Percentiles rank a stretch among this genome's conserved stretches.
Evolutionary conservation across 2,329 filamentous ascomycete species (phyloP).

Genomic region (Beauveria bassiana): DNA sequence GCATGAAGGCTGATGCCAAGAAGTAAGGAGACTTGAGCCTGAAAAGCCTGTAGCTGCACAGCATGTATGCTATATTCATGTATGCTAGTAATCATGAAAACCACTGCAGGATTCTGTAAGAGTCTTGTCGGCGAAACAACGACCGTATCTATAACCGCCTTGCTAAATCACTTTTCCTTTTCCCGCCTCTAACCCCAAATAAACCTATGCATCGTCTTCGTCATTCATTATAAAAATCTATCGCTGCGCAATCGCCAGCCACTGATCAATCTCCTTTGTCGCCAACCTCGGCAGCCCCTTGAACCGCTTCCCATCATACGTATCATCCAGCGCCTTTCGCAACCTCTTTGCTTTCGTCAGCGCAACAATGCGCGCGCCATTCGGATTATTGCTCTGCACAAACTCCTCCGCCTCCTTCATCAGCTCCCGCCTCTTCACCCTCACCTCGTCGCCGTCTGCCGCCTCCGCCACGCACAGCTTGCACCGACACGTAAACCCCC

Average conservation of each 20-base stretch:
- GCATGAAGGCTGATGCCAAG: slow-evolving; percentile 61
- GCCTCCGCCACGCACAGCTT: slow-evolving; percentile 26
- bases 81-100: neutral
- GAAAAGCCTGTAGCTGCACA: too few species aligned
- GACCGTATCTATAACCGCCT: neutral
- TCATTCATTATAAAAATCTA: neutral
- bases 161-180: neutral
- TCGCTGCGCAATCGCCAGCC: slow-evolving; percentile 17
- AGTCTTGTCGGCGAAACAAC: too few species aligned
- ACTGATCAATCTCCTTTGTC: slow-evolving; percentile 19
- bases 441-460: slow-evolving; percentile 14
- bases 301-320: slow-evolving; percentile 21
- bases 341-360: slow-evolving; percentile 20
- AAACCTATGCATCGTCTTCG: neutral
- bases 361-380: slow-evolving; percentile 14
- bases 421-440: slow-evolving; percentile 16
- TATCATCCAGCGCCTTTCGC: slow-evolving; percentile 17
- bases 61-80: neutral
- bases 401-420: slow-evolving; percentile 18
- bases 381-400: slow-evolving; percentile 5
- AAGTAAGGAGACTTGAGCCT: slow-evolving; percentile 22
- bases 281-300: slow-evolving; percentile 19
- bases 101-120: neutral
- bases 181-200: neutral
- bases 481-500: slow-evolving; percentile 32